Conservation (phyloP, 2,329 filamentous ascomycete genomes). For the Periconia sp. region DNA sequence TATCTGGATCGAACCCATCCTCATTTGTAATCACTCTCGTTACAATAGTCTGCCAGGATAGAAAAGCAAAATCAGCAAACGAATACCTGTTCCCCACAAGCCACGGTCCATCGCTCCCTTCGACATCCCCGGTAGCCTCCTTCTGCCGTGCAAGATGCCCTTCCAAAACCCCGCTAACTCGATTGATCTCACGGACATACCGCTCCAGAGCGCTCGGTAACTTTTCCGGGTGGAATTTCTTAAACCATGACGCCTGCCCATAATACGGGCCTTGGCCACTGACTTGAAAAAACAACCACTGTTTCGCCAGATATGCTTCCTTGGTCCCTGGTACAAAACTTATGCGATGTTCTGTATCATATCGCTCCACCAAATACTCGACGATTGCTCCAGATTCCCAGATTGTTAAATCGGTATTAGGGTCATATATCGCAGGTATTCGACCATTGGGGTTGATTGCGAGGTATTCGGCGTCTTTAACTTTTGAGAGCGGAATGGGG, state of each 20-base stretch:
- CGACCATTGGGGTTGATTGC: slow-evolving; percentile 44
- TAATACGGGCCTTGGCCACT: slow-evolving; percentile 53
- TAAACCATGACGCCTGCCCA: slow-evolving; percentile 42
- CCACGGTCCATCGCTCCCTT: slow-evolving; percentile 24
- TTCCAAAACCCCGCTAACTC: slow-evolving; percentile 52
- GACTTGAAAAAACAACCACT: slow-evolving; percentile 51
- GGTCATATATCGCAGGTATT: slow-evolving; percentile 50
- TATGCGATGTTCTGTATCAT: slow-evolving; percentile 46
- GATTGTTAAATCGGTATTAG: slow-evolving; percentile 46
- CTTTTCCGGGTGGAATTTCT: slow-evolving; percentile 44
- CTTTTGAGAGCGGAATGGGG: slow-evolving; percentile 37
- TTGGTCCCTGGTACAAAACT: slow-evolving; percentile 36
- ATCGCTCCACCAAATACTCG: slow-evolving; percentile 48
- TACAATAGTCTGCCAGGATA: slow-evolving; percentile 23
- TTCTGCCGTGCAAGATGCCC: slow-evolving; percentile 35
- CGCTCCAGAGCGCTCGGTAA: slow-evolving; percentile 49
- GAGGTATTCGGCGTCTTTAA: slow-evolving; percentile 46
- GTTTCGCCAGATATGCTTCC: slow-evolving; percentile 44
- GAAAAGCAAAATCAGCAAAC: slow-evolving; percentile 30
- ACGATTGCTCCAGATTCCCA: slow-evolving; percentile 52
- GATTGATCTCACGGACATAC: slow-evolving; percentile 51
- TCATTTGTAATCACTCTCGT: not conserved
- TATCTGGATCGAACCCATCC: too few species aligned
- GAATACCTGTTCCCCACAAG: slow-evolving; percentile 28
- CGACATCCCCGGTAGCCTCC: slow-evolving; percentile 2